Evolutionary conservation across 805 yeast species (phyloP), one percentile per base, ranked within the genome.

Genomic region (Pichia membranifaciens): DNA sequence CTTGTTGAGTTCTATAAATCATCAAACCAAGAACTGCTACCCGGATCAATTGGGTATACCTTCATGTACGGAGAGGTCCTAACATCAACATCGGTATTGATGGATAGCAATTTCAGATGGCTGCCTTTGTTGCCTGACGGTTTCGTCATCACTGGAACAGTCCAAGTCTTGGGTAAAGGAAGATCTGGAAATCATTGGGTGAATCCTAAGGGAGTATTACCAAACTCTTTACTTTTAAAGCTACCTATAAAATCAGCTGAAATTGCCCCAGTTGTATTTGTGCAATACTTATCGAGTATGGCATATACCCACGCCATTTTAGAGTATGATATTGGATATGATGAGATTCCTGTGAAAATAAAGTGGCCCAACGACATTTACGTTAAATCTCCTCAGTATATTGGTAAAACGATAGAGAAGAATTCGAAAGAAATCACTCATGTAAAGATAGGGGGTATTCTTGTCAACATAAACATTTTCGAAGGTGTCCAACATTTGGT

Each of bases 281-380:
- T 89, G 21, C 99, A 93, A 64, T 93, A 93, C 60, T 64, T 93
- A 13, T 79, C 87, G 7, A 81, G 93, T 47, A 65, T 93, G 52
- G 96, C 98, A 0, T 75, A 84, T 44, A 82, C 90, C 9, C 87
- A 85, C 60, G 87, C 95, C 23, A 74, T 91, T 16, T 64, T 77
- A 32, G 70, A 78, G 2, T 80, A 88, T 57, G 70, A 65, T 7
- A 54, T 50, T 2, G 59, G 60, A 0, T 87, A 82, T 60, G 82
- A 79, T 18, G 83, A 79, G 40, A 65, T 93, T 55, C 97, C 96
- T 0, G 72, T 91, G 15, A 74, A 79, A 43, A 74, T 93, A 50
- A 93, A 93, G 62, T 93, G 99, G 99, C 99, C 99, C 2, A 93
- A 93, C 62, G 99, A 93, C 64, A 68, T 93, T 13, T 93, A 87